phyloP scores from a whole-genome alignment of 345 rosid species.

The Eucalyptus camaldulensis region DNA sequence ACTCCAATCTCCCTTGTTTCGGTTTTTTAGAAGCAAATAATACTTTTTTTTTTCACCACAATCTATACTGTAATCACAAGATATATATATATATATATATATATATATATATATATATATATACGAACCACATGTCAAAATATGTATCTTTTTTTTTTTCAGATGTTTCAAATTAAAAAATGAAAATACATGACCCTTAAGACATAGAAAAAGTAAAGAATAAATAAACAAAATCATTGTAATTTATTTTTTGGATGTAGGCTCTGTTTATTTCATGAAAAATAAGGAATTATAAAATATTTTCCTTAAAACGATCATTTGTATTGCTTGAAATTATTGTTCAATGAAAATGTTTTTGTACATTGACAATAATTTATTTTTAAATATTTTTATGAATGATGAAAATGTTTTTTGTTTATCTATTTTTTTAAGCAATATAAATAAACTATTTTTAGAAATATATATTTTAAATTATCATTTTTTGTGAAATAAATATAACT shows the following conservation, averaged over 20 bases:
- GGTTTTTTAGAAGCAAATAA: not conserved
- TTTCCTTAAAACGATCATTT: too few species aligned
- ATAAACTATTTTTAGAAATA: too few species aligned
- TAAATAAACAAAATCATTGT: not conserved
- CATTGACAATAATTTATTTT: too few species aligned
- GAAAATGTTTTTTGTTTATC: too few species aligned
- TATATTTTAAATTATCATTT: too few species aligned
- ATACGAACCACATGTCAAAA: not conserved
- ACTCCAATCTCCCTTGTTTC: not conserved
- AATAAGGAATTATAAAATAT: not conserved
- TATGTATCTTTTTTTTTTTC: not conserved
- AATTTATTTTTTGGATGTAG: not conserved
- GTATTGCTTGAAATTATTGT: not conserved
- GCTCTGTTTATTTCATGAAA: not conserved
- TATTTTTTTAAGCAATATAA: not conserved
- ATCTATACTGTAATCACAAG: not conserved
- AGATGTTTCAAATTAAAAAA: not conserved
- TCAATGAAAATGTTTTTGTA: not conserved
- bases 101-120: not conserved
- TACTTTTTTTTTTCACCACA: not conserved
- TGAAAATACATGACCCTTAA: not conserved
- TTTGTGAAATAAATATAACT: too few species aligned
- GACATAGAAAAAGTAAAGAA: not conserved
- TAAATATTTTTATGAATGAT: too few species aligned
- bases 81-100: too few species aligned